Percentiles rank a stretch among this genome's conserved stretches.
Evolutionary conservation across 768 basidiomycete genomes (phyloP).

Genomic region (Amanita polypyramis): DNA sequence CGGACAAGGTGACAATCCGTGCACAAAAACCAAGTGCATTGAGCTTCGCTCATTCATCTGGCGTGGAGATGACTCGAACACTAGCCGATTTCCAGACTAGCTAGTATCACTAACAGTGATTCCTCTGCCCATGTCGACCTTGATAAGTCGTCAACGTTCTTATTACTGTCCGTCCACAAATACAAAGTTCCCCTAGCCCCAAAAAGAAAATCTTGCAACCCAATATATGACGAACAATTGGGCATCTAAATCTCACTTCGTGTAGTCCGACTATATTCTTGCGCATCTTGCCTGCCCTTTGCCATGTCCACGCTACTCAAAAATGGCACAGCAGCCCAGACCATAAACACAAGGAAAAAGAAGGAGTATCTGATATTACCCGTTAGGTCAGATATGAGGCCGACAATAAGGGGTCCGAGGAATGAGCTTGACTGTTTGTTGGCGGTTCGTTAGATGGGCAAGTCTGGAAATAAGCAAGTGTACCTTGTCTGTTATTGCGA

Average conservation of each 20-base stretch:
- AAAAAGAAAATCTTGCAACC: too few species aligned
- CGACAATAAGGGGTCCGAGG: slow-evolving; percentile 83
- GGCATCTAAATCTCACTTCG: neutral
- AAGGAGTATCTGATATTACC: slow-evolving; percentile 91
- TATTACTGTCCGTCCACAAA: too few species aligned
- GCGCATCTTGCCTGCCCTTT: slow-evolving; percentile 43
- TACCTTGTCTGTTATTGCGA: slow-evolving; percentile 86
- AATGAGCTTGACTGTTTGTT: slow-evolving; percentile 72
- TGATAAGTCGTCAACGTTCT: too few species aligned
- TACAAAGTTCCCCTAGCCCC: too few species aligned
- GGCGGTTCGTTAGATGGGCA: neutral
- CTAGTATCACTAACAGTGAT: neutral
- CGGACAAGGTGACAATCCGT: slow-evolving; percentile 34
- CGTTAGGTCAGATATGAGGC: slow-evolving; percentile 77
- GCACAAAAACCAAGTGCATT: slow-evolving; percentile 66
- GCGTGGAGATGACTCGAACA: slow-evolving; percentile 46
- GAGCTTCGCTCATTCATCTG: slow-evolving; percentile 54
- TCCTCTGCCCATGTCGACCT: too few species aligned
- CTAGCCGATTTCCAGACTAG: neutral
- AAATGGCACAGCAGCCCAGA: slow-evolving; percentile 73
- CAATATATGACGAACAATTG: neutral
- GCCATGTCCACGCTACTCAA: slow-evolving; percentile 63
- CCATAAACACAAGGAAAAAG: slow-evolving; percentile 76
- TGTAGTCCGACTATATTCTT: slow-evolving; percentile 21
- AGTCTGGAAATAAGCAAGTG: slow-evolving; percentile 7